These are phyloP conservation scores for Entomophthora muscae DNA, from an alignment of 371 early-diverging fungal species.

Conservation along the genomic window DNA sequence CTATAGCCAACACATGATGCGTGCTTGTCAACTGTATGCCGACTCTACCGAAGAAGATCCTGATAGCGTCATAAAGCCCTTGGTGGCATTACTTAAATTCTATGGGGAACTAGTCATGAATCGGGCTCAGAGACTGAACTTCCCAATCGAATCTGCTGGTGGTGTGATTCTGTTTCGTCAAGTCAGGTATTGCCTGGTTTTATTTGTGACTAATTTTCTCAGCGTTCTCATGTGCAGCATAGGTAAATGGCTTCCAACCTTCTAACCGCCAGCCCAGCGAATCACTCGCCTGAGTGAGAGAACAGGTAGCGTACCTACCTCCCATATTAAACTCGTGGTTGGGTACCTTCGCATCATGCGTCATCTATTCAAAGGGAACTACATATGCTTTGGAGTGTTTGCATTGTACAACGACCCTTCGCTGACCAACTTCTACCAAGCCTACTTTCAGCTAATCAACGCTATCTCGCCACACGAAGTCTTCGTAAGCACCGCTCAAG, in stretches of 20 bases:
- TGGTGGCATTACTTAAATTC: slow-evolving; percentile 23
- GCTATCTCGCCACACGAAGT: slow-evolving; percentile 52
- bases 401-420: slow-evolving; percentile 77
- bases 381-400: slow-evolving; percentile 86
- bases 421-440: slow-evolving; percentile 43
- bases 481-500: slow-evolving; percentile 25
- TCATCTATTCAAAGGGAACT: slow-evolving; percentile 61
- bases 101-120: slow-evolving; percentile 64
- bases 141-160: slow-evolving; percentile 69
- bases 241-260: background rate
- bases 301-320: slow-evolving; percentile 9
- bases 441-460: slow-evolving; percentile 49
- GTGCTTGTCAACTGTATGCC: slow-evolving; percentile 13
- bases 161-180: slow-evolving; percentile 82
- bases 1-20: slow-evolving; percentile 34
- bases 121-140: slow-evolving; percentile 57
- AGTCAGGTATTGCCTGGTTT: slow-evolving; percentile 52
- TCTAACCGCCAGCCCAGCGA: background rate
- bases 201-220: slow-evolving; percentile 12
- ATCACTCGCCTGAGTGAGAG: background rate
- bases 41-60: slow-evolving; percentile 47
- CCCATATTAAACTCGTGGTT: slow-evolving; percentile 1
- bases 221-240: background rate
- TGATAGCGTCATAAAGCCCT: slow-evolving; percentile 23
- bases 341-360: background rate